Base-by-base conservation (phyloP, 2,329 filamentous ascomycete genomes). In the Exophiala bonariae region DNA sequence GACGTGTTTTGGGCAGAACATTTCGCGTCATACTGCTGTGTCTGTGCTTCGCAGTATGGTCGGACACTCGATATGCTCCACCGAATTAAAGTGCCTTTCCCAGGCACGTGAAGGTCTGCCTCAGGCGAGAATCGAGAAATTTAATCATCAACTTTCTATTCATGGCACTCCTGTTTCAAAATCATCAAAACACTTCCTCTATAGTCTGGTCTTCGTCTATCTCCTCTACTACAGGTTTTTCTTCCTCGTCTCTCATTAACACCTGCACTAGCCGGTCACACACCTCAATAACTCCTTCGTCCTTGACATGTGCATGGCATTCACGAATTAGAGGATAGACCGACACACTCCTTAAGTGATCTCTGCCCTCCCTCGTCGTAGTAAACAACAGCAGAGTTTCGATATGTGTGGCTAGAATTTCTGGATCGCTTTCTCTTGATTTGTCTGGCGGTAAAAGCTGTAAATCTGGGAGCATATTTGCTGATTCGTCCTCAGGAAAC, bases 381-480 rank as follows among this genome's bases (percentile, higher is more conserved):
- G 88, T 91, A 48, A 99, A 69, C 14, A 99, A 71, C 47, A 91
- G 78, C 44, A 99, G 67, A 1, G 90, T 96, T 71, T 99, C 93
- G 16, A 99, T 70, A 65, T 97, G 91, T 2, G 88, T 93, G 63
- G 86, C 81, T 44, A 96, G 77, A 55, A 96, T 93, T 37, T 81
- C 79, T 13, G 71, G 67, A 60, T 96, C 89, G 3, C 77, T 67
- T 55, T 99, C 93, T 32, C 92, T 81, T 68, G 85, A 76, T 75
- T 99, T 97, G 63, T 96, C 90, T 0, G 90, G 87, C 0, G 90
- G 86, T 9, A 97, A 76, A 0, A 97, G 78, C 69, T 97, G 92
- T 54, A 96, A 75, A 65, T 97, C 93, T 0, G 90, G 84, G 9
- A 95, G 76, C 89, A 99, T 95, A 31, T 79, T 82, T 63, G 89